Percentiles rank a stretch among this genome's conserved stretches.
Conservation (phyloP, 106 monocot species). For the Ottelia alismoides region DNA sequence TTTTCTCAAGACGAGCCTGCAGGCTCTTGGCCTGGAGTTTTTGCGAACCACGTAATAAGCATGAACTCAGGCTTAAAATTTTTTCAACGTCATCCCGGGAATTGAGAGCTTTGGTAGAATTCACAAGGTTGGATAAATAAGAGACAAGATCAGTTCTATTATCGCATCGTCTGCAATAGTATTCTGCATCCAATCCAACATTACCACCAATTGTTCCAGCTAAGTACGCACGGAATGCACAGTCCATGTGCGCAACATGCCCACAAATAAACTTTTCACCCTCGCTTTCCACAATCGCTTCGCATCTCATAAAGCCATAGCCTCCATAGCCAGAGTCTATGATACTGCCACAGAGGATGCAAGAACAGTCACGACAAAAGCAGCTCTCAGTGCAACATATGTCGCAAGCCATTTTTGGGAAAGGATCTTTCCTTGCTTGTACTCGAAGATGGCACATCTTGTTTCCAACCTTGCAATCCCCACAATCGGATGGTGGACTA, state of each 20-base stretch:
- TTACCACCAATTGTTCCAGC: slow-evolving; percentile 75
- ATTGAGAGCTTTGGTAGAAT: slow-evolving; percentile 28
- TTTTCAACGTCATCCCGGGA: slow-evolving; percentile 34
- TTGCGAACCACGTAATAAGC: slow-evolving; percentile 42
- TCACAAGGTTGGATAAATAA: slow-evolving; percentile 28
- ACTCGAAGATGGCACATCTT: slow-evolving; percentile 21
- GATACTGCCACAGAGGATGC: slow-evolving; percentile 48
- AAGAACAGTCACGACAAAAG: slow-evolving; percentile 80
- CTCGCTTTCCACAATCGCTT: slow-evolving; percentile 30
- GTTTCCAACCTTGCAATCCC: slow-evolving; percentile 60
- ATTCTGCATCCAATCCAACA: slow-evolving; percentile 64
- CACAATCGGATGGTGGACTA: slow-evolving; percentile 5
- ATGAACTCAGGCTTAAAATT: slow-evolving; percentile 33
- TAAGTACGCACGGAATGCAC: slow-evolving; percentile 61
- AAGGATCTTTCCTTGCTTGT: slow-evolving; percentile 6
- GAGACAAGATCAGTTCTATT: slow-evolving; percentile 55
- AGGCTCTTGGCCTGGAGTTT: slow-evolving; percentile 35
- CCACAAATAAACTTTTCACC: slow-evolving; percentile 47
- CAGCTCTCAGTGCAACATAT: slow-evolving; percentile 57
- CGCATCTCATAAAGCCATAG: slow-evolving; percentile 54
- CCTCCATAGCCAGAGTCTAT: slow-evolving; percentile 41
- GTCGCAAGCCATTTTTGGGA: slow-evolving; percentile 38
- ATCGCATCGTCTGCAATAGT: slow-evolving; percentile 80
- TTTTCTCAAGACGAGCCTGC: slow-evolving; percentile 16
- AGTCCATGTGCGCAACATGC: slow-evolving; percentile 69